Base-by-base conservation (phyloP, 2,329 filamentous ascomycete genomes). In the Xylaria arbuscula region DNA sequence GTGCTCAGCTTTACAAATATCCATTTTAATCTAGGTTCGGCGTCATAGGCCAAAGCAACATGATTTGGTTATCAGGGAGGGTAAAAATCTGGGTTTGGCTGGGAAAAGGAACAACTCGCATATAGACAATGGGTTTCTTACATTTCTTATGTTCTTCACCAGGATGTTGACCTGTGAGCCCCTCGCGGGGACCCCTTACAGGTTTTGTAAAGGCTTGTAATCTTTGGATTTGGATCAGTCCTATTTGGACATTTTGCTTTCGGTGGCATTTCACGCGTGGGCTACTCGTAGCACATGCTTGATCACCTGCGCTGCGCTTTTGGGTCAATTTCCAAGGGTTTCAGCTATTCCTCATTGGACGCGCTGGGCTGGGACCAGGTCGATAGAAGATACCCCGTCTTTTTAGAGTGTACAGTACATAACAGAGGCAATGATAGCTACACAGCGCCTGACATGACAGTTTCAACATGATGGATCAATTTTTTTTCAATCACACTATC, bases 401-500 rank as follows among this genome's bases (percentile, higher is more conserved):
- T 75, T 78, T 78, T 79, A 79, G 77, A 79, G 75, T 78, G 77
- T 79, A 78, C 75, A 78, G 70, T 78, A 78, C 72, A 73, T 65
- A 56, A 67, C 58, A 73, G 60, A 77, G 72, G 73, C 72, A 78
- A 28, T 71, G 73, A 74, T 73, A 76, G 75, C 75, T 77, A 74
- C 75, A 76, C 75, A 78, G 75, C 76, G 67, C 72, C 45, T 8
- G 70, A 67, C 67, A 76, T 69, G 73, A 77, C 59, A 71, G 72
- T 72, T 73, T 75, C 57, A 73, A 76, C 65, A 73, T 74, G 72
- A 76, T 74, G 68, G 72, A 76, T 74, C 72, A 75, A n/a, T n/a
- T 65, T 73, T 75, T 13, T 53, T 42, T 69, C 65, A 60, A 24
- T 56, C 24, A 24, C 34, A n/a, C 28, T 34, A 22, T 55, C 34